Evolutionary conservation across 805 yeast species (phyloP).

Genomic region (Scheffersomyces amazonensis): DNA sequence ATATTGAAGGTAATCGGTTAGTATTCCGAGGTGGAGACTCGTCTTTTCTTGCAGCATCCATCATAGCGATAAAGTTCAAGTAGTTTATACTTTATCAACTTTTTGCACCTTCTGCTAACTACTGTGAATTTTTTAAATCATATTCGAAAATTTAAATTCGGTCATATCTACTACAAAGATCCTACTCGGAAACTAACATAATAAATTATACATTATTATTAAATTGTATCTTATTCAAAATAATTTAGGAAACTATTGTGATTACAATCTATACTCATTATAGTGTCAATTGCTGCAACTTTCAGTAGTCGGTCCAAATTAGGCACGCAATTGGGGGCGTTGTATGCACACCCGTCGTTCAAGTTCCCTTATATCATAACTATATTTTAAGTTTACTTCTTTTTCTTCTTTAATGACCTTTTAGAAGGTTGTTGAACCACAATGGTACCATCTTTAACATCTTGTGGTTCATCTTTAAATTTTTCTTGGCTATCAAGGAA

Average conservation of each 20-base stretch:
- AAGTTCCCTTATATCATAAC: not conserved
- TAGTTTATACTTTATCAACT: too few relatives aligned
- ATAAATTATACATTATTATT: too few relatives aligned
- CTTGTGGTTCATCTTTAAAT: slow-evolving; percentile 68
- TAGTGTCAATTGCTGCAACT: not conserved
- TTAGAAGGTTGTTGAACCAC: slow-evolving; percentile 36
- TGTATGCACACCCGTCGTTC: not conserved
- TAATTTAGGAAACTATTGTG: not conserved
- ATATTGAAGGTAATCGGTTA: slow-evolving; percentile 2
- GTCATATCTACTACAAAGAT: too few relatives aligned
- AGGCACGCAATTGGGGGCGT: not conserved
- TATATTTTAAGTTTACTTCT: slow-evolving; percentile 5
- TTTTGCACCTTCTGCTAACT: too few relatives aligned
- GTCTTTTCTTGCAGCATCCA: slow-evolving; percentile 1
- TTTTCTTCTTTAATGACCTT: slow-evolving; percentile 15
- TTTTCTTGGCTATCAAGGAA: slow-evolving; percentile 71
- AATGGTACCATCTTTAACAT: slow-evolving; percentile 68
- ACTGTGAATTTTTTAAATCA: too few relatives aligned
- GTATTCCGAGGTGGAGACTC: not conserved
- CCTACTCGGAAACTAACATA: too few relatives aligned
- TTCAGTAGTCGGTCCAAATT: not conserved
- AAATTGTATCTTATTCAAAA: too few relatives aligned
- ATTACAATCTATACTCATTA: not conserved
- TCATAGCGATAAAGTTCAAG: not conserved
- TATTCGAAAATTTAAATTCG: too few relatives aligned